Evolutionary conservation across 2,329 filamentous ascomycete genomes (phyloP).

Genomic region (Tolypocladium pustulatum): DNA sequence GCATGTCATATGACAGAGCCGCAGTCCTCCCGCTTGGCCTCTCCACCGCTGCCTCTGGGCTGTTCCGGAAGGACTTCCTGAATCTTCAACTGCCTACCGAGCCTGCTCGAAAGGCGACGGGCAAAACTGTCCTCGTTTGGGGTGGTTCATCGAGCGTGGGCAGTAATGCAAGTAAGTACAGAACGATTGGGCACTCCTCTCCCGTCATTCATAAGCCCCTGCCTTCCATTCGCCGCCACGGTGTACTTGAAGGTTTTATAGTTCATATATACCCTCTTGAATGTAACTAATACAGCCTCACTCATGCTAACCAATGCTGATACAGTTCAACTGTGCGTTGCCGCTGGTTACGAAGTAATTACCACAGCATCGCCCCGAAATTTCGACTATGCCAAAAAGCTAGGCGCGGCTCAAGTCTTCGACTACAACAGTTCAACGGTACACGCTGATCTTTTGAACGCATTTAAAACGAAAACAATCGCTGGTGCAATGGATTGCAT

Average conservation of each 20-base stretch:
- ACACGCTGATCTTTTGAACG: background rate
- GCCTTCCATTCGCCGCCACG: background rate
- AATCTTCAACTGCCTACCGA: constrained; percentile 10
- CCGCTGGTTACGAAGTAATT: constrained; percentile 33
- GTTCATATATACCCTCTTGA: background rate
- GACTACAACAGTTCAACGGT: background rate
- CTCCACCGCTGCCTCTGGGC: constrained; percentile 9
- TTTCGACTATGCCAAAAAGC: constrained; percentile 26
- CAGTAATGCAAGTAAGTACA: background rate
- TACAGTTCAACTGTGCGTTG: constrained; percentile 32
- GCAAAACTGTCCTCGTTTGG: background rate
- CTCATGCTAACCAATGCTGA: constrained; percentile 7
- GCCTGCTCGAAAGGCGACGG: constrained; percentile 23
- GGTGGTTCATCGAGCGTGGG: background rate
- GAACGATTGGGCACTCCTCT: background rate
- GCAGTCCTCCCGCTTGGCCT: constrained; percentile 11
- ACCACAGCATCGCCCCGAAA: constrained; percentile 31
- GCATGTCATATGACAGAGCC: constrained; percentile 9
- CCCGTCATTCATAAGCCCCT: background rate
- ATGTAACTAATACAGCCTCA: too few species aligned
- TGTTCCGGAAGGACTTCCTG: constrained; percentile 11
- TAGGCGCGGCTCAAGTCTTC: background rate
- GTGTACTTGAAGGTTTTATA: background rate
- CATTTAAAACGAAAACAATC: background rate
- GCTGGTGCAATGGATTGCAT: background rate